Evolutionary conservation across 306 rosid species (phyloP).

Genomic region (Glycine latifolia): DNA sequence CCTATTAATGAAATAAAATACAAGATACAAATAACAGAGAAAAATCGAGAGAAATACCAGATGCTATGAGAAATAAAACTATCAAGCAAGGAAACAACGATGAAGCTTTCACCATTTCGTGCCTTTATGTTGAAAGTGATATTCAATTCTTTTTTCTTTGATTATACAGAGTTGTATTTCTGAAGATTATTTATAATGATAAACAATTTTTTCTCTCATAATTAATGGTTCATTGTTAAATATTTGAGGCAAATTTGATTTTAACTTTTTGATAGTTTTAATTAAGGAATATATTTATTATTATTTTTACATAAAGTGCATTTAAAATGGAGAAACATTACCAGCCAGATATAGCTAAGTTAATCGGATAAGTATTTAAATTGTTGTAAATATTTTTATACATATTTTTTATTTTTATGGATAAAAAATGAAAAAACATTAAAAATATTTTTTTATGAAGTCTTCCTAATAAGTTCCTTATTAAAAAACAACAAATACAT

Average conservation of each 20-base stretch:
- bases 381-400: too few species aligned
- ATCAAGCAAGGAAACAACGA: not conserved
- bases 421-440: too few species aligned
- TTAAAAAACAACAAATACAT: too few species aligned
- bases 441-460: too few species aligned
- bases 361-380: too few species aligned
- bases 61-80: slow-evolving; percentile 8
- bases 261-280: not conserved
- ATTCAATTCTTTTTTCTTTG: not conserved
- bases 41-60: not conserved
- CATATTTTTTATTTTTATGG: too few species aligned
- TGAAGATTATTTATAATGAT: not conserved
- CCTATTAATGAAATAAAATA: too few species aligned
- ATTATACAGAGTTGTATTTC: not conserved
- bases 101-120: not conserved
- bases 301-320: too few species aligned
- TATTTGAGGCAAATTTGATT: not conserved
- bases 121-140: not conserved
- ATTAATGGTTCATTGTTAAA: not conserved
- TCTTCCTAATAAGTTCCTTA: too few species aligned
- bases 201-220: not conserved
- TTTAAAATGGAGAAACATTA: too few species aligned
- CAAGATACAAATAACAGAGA: not conserved
- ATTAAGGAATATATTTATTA: too few species aligned
- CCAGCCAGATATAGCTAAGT: too few species aligned